Evolutionary conservation across 441 rosid genomes (phyloP).

Genomic region (Mallotus repandus): DNA sequence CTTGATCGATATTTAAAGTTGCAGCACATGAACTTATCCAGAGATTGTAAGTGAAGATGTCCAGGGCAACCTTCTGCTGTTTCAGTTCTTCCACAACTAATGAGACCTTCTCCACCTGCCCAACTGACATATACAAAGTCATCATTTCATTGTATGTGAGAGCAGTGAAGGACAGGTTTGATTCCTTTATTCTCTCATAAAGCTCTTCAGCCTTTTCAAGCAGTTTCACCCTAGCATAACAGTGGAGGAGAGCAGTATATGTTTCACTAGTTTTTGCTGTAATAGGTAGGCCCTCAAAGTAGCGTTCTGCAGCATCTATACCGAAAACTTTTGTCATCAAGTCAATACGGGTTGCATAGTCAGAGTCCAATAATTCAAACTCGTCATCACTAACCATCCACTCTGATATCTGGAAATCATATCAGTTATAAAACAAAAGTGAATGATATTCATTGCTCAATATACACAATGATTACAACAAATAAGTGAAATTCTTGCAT

Average conservation of each 20-base stretch:
- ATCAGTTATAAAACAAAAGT: constrained; percentile 19
- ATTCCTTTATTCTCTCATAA: constrained; percentile 52
- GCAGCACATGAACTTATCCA: constrained; percentile 95
- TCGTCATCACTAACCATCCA: constrained; percentile 61
- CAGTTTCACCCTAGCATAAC: constrained; percentile 63
- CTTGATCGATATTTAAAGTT: constrained; percentile 50
- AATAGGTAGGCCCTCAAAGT: constrained; percentile 62
- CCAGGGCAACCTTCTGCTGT: constrained; percentile 55
- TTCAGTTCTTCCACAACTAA: constrained; percentile 58
- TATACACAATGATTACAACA: neutral
- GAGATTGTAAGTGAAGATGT: constrained; percentile 80
- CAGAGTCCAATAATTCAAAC: constrained; percentile 56
- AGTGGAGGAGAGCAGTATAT: constrained; percentile 88
- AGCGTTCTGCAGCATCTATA: constrained; percentile 80
- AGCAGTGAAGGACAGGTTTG: constrained; percentile 50
- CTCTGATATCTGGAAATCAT: constrained; percentile 62
- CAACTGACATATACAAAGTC: constrained; percentile 85
- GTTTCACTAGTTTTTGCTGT: constrained; percentile 70
- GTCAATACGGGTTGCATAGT: constrained; percentile 68
- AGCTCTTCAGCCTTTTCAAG: constrained; percentile 63
- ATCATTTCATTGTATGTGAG: constrained; percentile 86
- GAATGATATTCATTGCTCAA: constrained; percentile 4
- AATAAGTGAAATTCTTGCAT: neutral
- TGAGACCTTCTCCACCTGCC: constrained; percentile 72
- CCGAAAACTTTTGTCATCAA: constrained; percentile 90